Evolutionary conservation across 495 filamentous ascomycete species (phyloP), one percentile per base, ranked within the genome.

Genomic region (Daldinia decipiens): DNA sequence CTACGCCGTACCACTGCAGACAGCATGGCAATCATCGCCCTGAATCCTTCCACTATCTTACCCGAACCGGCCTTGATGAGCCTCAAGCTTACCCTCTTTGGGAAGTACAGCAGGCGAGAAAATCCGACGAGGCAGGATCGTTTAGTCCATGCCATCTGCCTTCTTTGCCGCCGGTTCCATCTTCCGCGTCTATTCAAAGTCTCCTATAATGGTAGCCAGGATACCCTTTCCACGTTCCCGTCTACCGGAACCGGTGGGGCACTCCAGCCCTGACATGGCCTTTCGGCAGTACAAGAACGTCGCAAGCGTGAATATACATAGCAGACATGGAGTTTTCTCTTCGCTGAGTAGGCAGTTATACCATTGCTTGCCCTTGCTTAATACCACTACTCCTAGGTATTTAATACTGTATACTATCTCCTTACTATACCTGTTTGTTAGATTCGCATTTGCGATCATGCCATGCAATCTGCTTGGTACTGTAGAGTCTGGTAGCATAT

Each of bases 161-260:
- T 74, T 70, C 67, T 60, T 19, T 67, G 52, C 71, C 67, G 67
- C 59, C 67, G 71, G 71, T 69, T 50, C 66, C 51, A 60, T 63
- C 57, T 56, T 27, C 71, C 71, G 71, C 50, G 45, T 53, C 50
- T 70, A 61, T 63, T 74, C 62, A 67, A 67, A 55, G 40, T 43
- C 27, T 47, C 55, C 34, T 68, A 43, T 55, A n/a, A 72, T 31
- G 8, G 11, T 58, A 56, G 40, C 73, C 39, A 71, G 73, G 70
- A 72, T 76, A 68, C 47, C 64, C 68, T 66, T 66, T 71, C 73
- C 65, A 67, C 29, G 9, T 34, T 74, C 68, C 68, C 73, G 68
- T 74, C 70, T 74, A 12, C 59, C 72, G 63, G 73, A 76, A 77
- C 73, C 29, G 65, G 75, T 74, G 75, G 75, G 73, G 75, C 71